phyloP scores from a whole-genome alignment of 305 asterid genomes.

The Fraxinus floribunda region DNA sequence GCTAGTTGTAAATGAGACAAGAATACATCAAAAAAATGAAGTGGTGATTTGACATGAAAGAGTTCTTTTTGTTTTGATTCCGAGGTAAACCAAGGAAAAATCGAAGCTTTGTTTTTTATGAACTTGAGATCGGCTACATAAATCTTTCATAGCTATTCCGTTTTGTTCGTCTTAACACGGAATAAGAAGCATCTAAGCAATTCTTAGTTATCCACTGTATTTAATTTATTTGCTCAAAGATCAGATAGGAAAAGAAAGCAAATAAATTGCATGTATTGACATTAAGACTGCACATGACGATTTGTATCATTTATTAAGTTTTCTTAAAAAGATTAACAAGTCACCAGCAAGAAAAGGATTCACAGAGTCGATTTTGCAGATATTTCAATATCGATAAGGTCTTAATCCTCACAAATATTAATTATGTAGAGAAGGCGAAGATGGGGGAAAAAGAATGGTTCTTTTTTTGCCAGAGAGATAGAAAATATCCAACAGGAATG shows the following conservation, averaged over 20 bases:
- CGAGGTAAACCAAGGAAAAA: neutral
- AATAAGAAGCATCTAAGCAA: too few relatives aligned
- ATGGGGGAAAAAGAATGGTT: conserved; percentile 85
- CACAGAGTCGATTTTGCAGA: neutral
- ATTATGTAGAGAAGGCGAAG: conserved; percentile 58
- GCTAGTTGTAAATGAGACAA: neutral
- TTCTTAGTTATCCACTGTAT: too few relatives aligned
- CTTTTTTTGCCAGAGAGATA: conserved; percentile 73
- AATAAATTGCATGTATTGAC: too few relatives aligned
- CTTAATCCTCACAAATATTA: neutral
- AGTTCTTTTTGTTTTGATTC: too few relatives aligned
- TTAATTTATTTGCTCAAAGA: too few relatives aligned
- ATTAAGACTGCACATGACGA: too few relatives aligned
- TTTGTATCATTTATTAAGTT: too few relatives aligned
- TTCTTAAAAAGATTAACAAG: too few relatives aligned
- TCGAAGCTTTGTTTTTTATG: neutral
- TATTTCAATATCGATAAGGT: neutral
- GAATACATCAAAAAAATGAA: neutral
- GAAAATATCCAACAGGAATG: conserved; percentile 86
- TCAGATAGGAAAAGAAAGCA: too few relatives aligned
- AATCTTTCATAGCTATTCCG: neutral
- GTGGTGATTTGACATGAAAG: neutral
- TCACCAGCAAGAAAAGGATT: too few relatives aligned
- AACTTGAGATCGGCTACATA: neutral
- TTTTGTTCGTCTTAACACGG: neutral